These are phyloP conservation scores for Actinomortierella ambigua DNA, from an alignment of 371 early-diverging fungal species.

Conservation along the genomic window DNA sequence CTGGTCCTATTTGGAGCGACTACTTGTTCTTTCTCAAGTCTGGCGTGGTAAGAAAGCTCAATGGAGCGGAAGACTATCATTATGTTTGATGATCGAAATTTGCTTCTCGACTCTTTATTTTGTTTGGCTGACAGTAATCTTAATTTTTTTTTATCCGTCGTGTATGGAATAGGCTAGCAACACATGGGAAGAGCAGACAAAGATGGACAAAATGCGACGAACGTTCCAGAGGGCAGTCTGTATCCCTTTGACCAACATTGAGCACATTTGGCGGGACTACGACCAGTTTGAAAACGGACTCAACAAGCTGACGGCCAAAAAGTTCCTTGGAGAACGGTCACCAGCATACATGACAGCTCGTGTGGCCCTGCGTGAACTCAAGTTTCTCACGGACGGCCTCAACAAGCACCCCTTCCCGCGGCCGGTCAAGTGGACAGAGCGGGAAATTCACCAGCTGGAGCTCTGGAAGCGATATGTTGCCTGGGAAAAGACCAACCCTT, in stretches of 20 bases:
- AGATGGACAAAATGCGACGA: slow-evolving; percentile 85
- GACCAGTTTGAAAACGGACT: slow-evolving; percentile 91
- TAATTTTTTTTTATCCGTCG: too few species aligned
- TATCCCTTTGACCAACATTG: slow-evolving; percentile 86
- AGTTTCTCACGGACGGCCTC: slow-evolving; percentile 75
- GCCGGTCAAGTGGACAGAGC: slow-evolving; percentile 84
- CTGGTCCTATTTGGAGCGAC: slow-evolving; percentile 90
- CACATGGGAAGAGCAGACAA: slow-evolving; percentile 90
- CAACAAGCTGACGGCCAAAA: slow-evolving; percentile 89
- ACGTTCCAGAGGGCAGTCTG: slow-evolving; percentile 86
- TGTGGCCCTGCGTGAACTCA: slow-evolving; percentile 82
- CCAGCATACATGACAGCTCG: slow-evolving; percentile 93
- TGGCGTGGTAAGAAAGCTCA: slow-evolving; percentile 67
- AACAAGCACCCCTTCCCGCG: slow-evolving; percentile 66
- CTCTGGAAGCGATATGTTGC: slow-evolving; percentile 86
- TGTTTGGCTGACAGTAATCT: too few species aligned
- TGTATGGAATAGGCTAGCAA: slow-evolving; percentile 58
- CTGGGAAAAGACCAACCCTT: slow-evolving; percentile 93
- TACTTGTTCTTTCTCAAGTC: slow-evolving; percentile 85
- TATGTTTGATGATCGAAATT: too few species aligned
- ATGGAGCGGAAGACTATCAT: background rate
- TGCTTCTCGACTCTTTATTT: too few species aligned
- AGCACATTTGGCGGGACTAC: slow-evolving; percentile 94
- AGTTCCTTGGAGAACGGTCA: slow-evolving; percentile 81
- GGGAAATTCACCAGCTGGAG: slow-evolving; percentile 70